Evolutionary conservation across 2,329 filamentous ascomycete genomes (phyloP).

Genomic region (Epichloe bromicola): DNA sequence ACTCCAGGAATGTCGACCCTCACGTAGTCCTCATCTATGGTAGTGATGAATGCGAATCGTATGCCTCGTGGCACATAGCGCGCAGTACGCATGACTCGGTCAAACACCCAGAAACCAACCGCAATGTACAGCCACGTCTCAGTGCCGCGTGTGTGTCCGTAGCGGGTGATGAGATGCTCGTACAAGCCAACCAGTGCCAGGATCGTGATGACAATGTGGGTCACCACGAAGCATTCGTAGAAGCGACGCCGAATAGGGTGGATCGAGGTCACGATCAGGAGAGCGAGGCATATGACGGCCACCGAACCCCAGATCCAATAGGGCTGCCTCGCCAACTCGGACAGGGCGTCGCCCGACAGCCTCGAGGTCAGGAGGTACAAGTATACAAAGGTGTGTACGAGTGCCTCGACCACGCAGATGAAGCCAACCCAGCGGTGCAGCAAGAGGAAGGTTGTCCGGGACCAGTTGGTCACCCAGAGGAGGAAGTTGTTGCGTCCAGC

Average conservation of each 20-base stretch:
- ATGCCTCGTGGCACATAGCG: slow-evolving; percentile 13
- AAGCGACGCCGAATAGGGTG: slow-evolving; percentile 16
- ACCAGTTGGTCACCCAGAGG: slow-evolving; percentile 23
- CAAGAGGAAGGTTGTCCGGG: slow-evolving; percentile 22
- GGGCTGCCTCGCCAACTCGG: slow-evolving; percentile 9
- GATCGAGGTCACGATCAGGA: slow-evolving; percentile 16
- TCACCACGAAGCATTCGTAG: slow-evolving; percentile 22
- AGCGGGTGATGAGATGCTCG: slow-evolving; percentile 24
- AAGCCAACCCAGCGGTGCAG: slow-evolving; percentile 34
- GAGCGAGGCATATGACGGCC: slow-evolving; percentile 14
- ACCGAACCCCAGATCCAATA: slow-evolving; percentile 25
- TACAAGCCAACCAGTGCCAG: slow-evolving; percentile 22
- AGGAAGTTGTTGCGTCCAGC: slow-evolving; percentile 23
- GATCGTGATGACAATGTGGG: slow-evolving; percentile 19
- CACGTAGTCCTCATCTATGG: slow-evolving; percentile 16
- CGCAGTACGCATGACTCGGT: slow-evolving; percentile 15
- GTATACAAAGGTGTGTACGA: slow-evolving; percentile 28
- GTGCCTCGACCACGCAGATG: slow-evolving; percentile 71
- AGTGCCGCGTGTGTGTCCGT: slow-evolving; percentile 22
- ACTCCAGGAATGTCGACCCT: slow-evolving; percentile 17
- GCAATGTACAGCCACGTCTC: slow-evolving; percentile 24
- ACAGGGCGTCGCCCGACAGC: neutral
- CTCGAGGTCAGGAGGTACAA: slow-evolving; percentile 13
- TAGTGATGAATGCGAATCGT: slow-evolving; percentile 12
- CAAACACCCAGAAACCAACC: slow-evolving; percentile 18